Percentiles rank a stretch among this genome's conserved stretches.
Conservation (phyloP, 441 rosid genomes). For the Theobroma grandiflorum region DNA sequence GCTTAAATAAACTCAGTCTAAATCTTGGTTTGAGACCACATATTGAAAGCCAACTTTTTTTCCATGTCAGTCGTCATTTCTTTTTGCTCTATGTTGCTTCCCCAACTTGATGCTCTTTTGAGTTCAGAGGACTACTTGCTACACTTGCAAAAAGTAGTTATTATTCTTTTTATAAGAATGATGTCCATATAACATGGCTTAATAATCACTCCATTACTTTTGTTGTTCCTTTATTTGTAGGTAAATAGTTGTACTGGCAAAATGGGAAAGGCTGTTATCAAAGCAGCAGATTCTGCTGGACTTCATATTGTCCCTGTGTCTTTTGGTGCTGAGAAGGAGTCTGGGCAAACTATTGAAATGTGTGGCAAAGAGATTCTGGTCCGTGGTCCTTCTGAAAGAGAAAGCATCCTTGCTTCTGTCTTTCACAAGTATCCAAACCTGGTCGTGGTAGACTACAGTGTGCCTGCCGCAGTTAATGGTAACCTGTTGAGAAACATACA, state of each 20-base stretch:
- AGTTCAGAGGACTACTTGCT: background rate
- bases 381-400: slow-evolving; percentile 80
- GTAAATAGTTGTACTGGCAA: slow-evolving; percentile 87
- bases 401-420: slow-evolving; percentile 64
- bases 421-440: slow-evolving; percentile 65
- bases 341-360: slow-evolving; percentile 63
- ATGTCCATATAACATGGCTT: background rate
- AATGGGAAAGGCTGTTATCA: slow-evolving; percentile 88
- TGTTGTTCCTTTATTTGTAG: slow-evolving; percentile 38
- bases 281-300: slow-evolving; percentile 88
- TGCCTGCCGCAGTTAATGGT: slow-evolving; percentile 89
- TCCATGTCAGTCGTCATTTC: background rate
- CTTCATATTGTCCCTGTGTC: slow-evolving; percentile 77
- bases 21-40: background rate
- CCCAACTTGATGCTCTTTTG: background rate
- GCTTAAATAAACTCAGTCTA: background rate
- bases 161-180: background rate
- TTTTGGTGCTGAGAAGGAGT: slow-evolving; percentile 72
- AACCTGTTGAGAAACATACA: slow-evolving; percentile 6
- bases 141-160: background rate
- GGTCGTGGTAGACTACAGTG: slow-evolving; percentile 83
- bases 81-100: background rate
- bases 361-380: slow-evolving; percentile 75
- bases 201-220: background rate
- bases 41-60: background rate